These are phyloP conservation scores for Solanum dulcamara DNA, from an alignment of 257 asterid species.

Conservation along the genomic window DNA sequence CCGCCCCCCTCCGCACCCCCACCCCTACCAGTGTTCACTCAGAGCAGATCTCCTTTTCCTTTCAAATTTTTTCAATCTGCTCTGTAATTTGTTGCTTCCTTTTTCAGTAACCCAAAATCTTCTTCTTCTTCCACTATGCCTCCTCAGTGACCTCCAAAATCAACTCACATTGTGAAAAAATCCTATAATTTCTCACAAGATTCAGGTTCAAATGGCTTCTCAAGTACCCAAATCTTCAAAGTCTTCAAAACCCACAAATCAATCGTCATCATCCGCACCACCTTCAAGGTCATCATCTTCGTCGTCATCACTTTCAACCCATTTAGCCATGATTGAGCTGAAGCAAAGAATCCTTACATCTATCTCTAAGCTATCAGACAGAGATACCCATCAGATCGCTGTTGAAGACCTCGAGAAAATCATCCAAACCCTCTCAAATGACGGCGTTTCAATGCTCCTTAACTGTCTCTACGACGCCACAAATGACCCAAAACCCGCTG, in stretches of 20 bases:
- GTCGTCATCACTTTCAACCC: slow-evolving; percentile 65
- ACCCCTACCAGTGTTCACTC: background rate
- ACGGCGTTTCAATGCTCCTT: slow-evolving; percentile 83
- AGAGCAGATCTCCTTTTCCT: background rate
- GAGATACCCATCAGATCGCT: slow-evolving; percentile 99
- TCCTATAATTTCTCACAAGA: background rate
- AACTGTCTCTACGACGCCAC: slow-evolving; percentile 90
- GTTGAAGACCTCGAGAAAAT: slow-evolving; percentile 83
- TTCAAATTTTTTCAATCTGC: background rate
- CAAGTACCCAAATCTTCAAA: slow-evolving; percentile 33
- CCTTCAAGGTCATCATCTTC: slow-evolving; percentile 31
- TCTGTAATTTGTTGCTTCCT: background rate
- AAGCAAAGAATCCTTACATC: slow-evolving; percentile 85
- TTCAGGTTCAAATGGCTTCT: background rate
- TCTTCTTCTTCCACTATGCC: background rate
- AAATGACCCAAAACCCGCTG: slow-evolving; percentile 75
- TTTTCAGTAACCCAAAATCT: background rate
- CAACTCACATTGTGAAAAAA: background rate
- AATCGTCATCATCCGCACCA: slow-evolving; percentile 3
- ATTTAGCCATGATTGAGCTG: slow-evolving; percentile 83
- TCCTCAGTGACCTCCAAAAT: background rate
- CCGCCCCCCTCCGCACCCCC: background rate
- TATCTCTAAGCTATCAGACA: slow-evolving; percentile 85
- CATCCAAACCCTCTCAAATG: slow-evolving; percentile 61
- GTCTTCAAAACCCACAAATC: slow-evolving; percentile 42